Base-by-base conservation (phyloP, 495 filamentous ascomycete species). In the Apiosordaria backusii region DNA sequence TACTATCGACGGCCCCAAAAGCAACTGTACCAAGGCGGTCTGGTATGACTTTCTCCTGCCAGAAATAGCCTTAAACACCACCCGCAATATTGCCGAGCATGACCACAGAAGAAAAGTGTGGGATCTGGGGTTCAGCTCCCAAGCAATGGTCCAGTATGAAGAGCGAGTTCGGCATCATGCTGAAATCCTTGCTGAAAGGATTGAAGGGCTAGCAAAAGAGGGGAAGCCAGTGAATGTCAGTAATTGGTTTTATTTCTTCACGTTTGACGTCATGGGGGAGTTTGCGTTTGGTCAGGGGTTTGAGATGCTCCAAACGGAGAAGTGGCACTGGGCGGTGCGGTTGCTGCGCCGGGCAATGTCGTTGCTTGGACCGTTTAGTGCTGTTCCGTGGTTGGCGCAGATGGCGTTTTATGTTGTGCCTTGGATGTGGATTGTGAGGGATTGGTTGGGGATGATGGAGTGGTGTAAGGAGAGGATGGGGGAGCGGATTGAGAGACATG, bases 1-100 rank as follows among this genome's bases (percentile, higher is more conserved):
- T 52, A 86, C 88, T 65, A 86, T 90, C 50, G 86, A 89, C 65
- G 83, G 82, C 15, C 73, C 73, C 66, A 76, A 71, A 6, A 74
- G 76, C 35, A 75, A 75, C 13, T 60, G 72, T 45, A 76, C 68
- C 29, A 82, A 81, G 60, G 73, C 79, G 3, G 72, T 74, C 1
- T 84, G 81, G 80, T 84, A 85, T 63, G 81, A 82, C 19, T 67
- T 81, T 1, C 64, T 80, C 0, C 69, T 74, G 57, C 82, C 82
- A 0, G 68, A 71, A 2, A 70, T 68, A 16, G 77, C 79, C 18
- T 68, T 81, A 4, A 71, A 78, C 26, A 81, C 79, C 52, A 72
- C 75, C 21, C 77, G 82, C 0, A 70, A 76, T 45, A 71, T 71
- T 59, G 50, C 60, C 19, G 71, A 73, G 57, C 71, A 73, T 21